phyloP scores from a whole-genome alignment of 2,329 filamentous ascomycete genomes.

The Dendryphion nanum region DNA sequence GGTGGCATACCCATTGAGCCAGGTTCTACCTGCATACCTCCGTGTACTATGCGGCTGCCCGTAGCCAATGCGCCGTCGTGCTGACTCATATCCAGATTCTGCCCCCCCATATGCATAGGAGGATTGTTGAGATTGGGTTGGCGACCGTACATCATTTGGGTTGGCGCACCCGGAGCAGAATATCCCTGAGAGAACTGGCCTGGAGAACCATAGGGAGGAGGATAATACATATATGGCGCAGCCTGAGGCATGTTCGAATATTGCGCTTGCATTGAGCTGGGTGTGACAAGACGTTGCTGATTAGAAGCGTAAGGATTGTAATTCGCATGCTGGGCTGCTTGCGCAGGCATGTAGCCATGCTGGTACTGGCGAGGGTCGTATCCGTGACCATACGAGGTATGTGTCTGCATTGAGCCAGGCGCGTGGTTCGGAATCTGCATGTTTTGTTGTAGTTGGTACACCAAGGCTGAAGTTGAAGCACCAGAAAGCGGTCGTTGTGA shows the following conservation, averaged over 20 bases:
- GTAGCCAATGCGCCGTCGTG: conserved; percentile 17
- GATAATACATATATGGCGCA: conserved; percentile 37
- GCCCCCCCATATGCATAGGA: conserved; percentile 16
- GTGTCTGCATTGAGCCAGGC: conserved; percentile 18
- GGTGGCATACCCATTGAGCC: conserved; percentile 7
- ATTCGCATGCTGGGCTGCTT: conserved; percentile 19
- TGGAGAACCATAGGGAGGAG: conserved; percentile 30
- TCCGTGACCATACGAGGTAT: conserved; percentile 23
- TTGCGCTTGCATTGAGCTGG: conserved; percentile 20
- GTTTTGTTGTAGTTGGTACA: conserved; percentile 41
- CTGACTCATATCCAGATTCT: conserved; percentile 18
- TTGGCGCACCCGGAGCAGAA: conserved; percentile 20
- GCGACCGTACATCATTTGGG: conserved; percentile 28
- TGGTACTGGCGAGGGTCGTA: conserved; percentile 29
- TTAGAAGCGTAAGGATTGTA: conserved; percentile 24
- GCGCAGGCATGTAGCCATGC: conserved; percentile 24
- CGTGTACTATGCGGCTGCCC: conserved; percentile 12
- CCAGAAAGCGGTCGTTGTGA: conserved; percentile 35
- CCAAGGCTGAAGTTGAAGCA: conserved; percentile 39
- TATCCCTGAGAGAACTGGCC: conserved; percentile 26
- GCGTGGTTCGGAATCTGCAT: conserved; percentile 32
- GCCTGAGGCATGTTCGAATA: conserved; percentile 32
- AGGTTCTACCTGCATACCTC: conserved; percentile 15
- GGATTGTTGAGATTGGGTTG: conserved; percentile 23
- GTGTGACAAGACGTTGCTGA: conserved; percentile 23